phyloP scores from a whole-genome alignment of 768 basidiomycete genomes.

The Suillus placidus region DNA sequence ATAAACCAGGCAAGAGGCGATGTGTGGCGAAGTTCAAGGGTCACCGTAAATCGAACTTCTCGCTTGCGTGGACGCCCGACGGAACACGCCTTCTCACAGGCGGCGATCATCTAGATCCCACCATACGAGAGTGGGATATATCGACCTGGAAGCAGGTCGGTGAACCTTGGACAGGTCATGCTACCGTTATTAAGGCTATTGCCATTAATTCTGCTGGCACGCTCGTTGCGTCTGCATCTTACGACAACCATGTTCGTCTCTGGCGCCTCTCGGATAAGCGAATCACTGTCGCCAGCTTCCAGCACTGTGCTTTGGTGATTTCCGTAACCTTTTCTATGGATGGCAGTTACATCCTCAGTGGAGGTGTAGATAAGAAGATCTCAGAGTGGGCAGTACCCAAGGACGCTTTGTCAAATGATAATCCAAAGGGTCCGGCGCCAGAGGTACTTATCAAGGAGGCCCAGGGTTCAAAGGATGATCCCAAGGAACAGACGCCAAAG shows the following conservation, averaged over 20 bases:
- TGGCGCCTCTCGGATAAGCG: neutral
- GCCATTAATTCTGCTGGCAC: neutral
- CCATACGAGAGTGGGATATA: neutral
- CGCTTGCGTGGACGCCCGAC: neutral
- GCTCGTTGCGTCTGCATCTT: neutral
- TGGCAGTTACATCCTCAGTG: neutral
- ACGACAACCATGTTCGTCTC: neutral
- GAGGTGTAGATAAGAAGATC: neutral
- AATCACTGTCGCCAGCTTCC: neutral
- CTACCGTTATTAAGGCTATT: neutral
- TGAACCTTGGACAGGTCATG: neutral
- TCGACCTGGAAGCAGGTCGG: neutral
- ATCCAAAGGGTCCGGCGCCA: neutral
- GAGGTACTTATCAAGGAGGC: neutral
- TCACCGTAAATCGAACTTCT: constrained; percentile 1
- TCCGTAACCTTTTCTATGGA: neutral
- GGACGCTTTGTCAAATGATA: neutral
- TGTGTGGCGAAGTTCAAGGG: neutral
- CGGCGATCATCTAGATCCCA: neutral
- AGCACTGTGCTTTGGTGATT: neutral
- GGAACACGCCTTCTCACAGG: constrained; percentile 1
- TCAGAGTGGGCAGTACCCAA: neutral
- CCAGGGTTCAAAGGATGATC: neutral
- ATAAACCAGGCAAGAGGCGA: neutral
- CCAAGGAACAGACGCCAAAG: neutral